Percentiles rank a stretch among this genome's conserved stretches.
phyloP scores from a whole-genome alignment of 441 rosid species.

The Euphorbia corollata region DNA sequence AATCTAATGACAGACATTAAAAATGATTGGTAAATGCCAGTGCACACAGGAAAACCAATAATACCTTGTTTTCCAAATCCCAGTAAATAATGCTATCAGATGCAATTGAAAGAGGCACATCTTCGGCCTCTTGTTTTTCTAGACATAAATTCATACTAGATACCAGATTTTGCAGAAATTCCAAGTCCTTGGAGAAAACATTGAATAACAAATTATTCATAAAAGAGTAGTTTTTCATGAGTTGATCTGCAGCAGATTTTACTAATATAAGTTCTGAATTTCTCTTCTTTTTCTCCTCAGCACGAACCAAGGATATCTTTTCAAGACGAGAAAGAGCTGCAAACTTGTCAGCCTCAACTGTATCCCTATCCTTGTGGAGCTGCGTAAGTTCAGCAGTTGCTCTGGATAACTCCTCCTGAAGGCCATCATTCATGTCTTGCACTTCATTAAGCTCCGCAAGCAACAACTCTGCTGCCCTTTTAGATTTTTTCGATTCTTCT shows the following conservation, averaged over 20 bases:
- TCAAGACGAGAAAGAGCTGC: constrained; percentile 61
- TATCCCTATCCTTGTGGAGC: constrained; percentile 51
- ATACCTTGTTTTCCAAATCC: constrained; percentile 50
- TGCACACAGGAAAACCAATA: neutral
- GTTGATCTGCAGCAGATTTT: constrained; percentile 43
- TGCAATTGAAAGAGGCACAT: constrained; percentile 27
- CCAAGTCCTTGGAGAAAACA: constrained; percentile 54
- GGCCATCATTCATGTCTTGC: constrained; percentile 89
- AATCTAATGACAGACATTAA: constrained; percentile 13
- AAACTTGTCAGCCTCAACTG: constrained; percentile 54
- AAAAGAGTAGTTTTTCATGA: constrained; percentile 46
- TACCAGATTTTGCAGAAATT: constrained; percentile 62
- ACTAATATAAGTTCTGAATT: constrained; percentile 41
- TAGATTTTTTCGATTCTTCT: constrained; percentile 75
- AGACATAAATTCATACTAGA: constrained; percentile 44
- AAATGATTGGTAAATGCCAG: constrained; percentile 8
- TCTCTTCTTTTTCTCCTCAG: constrained; percentile 50
- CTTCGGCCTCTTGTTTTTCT: constrained; percentile 34
- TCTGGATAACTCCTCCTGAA: constrained; percentile 78
- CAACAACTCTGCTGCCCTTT: constrained; percentile 85
- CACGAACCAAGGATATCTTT: constrained; percentile 36
- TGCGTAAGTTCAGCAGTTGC: constrained; percentile 43
- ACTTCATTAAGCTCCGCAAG: constrained; percentile 96
- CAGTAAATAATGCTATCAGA: constrained; percentile 21
- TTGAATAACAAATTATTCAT: constrained; percentile 36